Evolutionary conservation across 2,329 filamentous ascomycete species (phyloP), one percentile per base, ranked within the genome.

Genomic region (Pseudocercospora eumusae): DNA sequence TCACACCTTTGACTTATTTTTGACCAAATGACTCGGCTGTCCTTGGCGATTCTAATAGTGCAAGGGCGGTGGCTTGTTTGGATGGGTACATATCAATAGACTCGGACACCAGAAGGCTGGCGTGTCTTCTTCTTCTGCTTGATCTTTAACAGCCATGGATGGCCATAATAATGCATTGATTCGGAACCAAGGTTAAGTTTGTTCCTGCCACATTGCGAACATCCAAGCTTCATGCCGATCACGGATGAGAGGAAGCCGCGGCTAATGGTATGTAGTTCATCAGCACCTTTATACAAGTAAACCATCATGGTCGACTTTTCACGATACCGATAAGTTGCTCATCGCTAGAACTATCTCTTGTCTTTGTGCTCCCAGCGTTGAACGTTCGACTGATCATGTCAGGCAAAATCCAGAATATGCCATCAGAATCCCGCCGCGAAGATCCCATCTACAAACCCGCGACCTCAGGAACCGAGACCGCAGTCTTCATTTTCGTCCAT

Each of bases 401-500:
- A n/a, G 45, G 45, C 21, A 20, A 13, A 18, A 15, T 49, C 3
- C 4, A 18, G 18, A n/a, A n/a, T n/a, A 6, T 49, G 2, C 45
- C 45, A 2, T 21, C 45, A 23, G 45, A 49, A 3, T 11, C 25
- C 11, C 13, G 15, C 11, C 45, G 45, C 21, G 45, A 49, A 15
- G 45, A 49, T 49, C 75, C 75, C 3, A 75, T 76, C 40, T 68
- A 75, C 57, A 71, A 77, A 21, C 66, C 73, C 4, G 71, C 78
- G 8, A 68, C 67, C 1, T 61, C 52, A 4, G 70, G 74, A 25
- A 66, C 73, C 2, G 70, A 76, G 45, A 71, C 73, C 6, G 76
- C 77, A 13, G 75, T 72, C 6, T 75, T 79, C 59, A 74, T 79
- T 27, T 79, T 79, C 64, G 58, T 70, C 7, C 69, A 71, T 54